Evolutionary conservation across 108 stramenopile species (phyloP), one percentile per base, ranked within the genome.

Genomic region (Phaeodactylum tricornutum): DNA sequence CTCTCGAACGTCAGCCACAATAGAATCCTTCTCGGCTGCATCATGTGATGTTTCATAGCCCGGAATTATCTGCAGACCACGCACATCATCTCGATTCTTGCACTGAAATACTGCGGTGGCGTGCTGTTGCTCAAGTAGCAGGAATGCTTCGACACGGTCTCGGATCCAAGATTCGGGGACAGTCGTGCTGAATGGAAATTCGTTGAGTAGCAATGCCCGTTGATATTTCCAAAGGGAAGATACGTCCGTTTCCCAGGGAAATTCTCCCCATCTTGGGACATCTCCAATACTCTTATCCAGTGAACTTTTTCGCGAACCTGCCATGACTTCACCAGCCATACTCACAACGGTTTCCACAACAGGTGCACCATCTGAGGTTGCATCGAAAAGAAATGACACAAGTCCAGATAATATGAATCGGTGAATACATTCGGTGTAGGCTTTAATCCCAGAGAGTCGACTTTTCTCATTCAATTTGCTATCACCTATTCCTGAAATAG

Each of bases 11-110:
- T n/a, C n/a, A n/a, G n/a, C n/a, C n/a, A n/a, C n/a, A n/a, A n/a
- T n/a, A n/a, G n/a, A n/a, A n/a, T n/a, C n/a, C n/a, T n/a, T n/a
- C n/a, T n/a, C n/a, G n/a, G n/a, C n/a, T n/a, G n/a, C n/a, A n/a
- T n/a, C n/a, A n/a, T n/a, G n/a, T n/a, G n/a, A n/a, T n/a, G n/a
- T n/a, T n/a, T n/a, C 47, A 47, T 89, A 89, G 4, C 79, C 74
- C 9, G 92, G 92, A 43, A 93, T 69, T 2, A 79, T 83, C 22
- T 59, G 51, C 20, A 66, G 67, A 15, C 92, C 92, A n/a, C 87
- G 64, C 15, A 15, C 32, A 37, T 93, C 92, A 45, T 93, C 92
- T 39, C 85, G 71, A 23, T 66, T 34, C 39, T 93, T 93, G 47
- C 75, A 69, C 29, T 68, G 47, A 48, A 61, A 64, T 11, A 93